These are phyloP conservation scores for Fusarium algeriense DNA, from an alignment of 2,329 filamentous ascomycete genomes.

Conservation along the genomic window DNA sequence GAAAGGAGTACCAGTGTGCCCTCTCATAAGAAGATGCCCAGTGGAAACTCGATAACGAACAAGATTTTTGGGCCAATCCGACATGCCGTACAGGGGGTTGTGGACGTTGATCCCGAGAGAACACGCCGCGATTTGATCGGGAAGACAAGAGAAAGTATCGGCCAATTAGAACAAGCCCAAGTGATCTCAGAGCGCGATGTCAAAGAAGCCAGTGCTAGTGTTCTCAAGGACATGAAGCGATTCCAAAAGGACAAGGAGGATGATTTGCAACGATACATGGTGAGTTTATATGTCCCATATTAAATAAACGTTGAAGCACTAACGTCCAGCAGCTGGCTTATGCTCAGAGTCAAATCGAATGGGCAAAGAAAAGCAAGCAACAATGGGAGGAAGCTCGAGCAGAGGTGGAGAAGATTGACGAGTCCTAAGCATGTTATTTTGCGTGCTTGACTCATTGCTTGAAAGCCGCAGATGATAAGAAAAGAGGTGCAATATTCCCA, in stretches of 20 bases:
- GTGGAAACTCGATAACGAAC: constrained; percentile 89
- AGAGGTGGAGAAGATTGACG: constrained; percentile 89
- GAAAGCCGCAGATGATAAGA: constrained; percentile 19
- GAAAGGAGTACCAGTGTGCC: constrained; percentile 60
- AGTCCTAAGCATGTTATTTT: constrained; percentile 54
- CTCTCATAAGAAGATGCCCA: constrained; percentile 81
- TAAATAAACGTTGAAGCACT: constrained; percentile 19
- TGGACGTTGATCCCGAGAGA: constrained; percentile 94
- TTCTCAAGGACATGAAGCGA: constrained; percentile 88
- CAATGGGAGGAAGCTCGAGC: constrained; percentile 92
- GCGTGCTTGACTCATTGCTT: constrained; percentile 7
- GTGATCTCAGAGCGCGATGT: constrained; percentile 91
- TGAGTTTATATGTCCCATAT: constrained; percentile 60
- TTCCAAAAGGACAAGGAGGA: constrained; percentile 98
- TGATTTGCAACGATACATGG: constrained; percentile 94
- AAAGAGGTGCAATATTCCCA: constrained; percentile 23
- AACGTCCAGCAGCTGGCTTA: constrained; percentile 78
- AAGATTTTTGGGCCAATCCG: constrained; percentile 96
- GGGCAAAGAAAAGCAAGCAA: constrained; percentile 89
- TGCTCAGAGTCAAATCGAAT: constrained; percentile 91
- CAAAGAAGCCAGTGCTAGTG: constrained; percentile 88
- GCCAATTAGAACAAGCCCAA: constrained; percentile 89
- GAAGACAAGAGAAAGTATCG: constrained; percentile 91
- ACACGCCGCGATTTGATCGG: constrained; percentile 93
- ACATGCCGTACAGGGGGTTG: constrained; percentile 95